phyloP scores from a whole-genome alignment of 805 yeast species.

The Ascoidea tarda region DNA sequence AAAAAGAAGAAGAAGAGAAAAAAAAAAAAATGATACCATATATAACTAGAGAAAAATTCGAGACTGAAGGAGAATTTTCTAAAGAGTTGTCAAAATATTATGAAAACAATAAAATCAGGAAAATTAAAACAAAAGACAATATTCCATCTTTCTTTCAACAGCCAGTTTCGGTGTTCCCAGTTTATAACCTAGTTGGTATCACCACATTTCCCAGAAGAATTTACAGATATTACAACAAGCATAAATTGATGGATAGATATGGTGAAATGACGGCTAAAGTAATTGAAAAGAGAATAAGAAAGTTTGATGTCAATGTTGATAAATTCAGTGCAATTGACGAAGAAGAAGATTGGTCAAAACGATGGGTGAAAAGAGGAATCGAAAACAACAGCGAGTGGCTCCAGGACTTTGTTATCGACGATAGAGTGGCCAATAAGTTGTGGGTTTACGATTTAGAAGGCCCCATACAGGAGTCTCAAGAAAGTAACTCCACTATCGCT shows the following conservation, averaged over 20 bases:
- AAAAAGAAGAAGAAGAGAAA: slow-evolving; percentile 14
- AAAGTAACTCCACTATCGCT: too few relatives aligned
- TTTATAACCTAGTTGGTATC: slow-evolving; percentile 73
- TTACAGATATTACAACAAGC: slow-evolving; percentile 61
- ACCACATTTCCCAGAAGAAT: slow-evolving; percentile 61
- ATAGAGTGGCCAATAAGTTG: slow-evolving; percentile 41
- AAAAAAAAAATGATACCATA: slow-evolving; percentile 34
- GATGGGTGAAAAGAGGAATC: slow-evolving; percentile 69
- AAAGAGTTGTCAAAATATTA: slow-evolving; percentile 34
- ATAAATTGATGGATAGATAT: slow-evolving; percentile 55
- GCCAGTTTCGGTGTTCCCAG: slow-evolving; percentile 64
- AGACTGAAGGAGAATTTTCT: slow-evolving; percentile 33
- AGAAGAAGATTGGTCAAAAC: slow-evolving; percentile 76
- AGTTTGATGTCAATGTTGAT: slow-evolving; percentile 32
- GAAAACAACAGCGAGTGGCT: slow-evolving; percentile 82
- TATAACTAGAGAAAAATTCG: slow-evolving; percentile 44
- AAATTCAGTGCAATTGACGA: slow-evolving; percentile 36
- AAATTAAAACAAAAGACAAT: slow-evolving; percentile 17
- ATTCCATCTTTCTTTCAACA: slow-evolving; percentile 57
- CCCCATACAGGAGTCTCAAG: too few relatives aligned
- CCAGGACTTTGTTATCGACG: slow-evolving; percentile 56
- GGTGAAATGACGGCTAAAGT: slow-evolving; percentile 39
- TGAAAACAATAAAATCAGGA: slow-evolving; percentile 14
- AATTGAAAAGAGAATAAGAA: slow-evolving; percentile 32
- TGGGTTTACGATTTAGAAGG: slow-evolving; percentile 23